Conservation (phyloP, 139 green algal genomes). For the Choricystis sp. region DNA sequence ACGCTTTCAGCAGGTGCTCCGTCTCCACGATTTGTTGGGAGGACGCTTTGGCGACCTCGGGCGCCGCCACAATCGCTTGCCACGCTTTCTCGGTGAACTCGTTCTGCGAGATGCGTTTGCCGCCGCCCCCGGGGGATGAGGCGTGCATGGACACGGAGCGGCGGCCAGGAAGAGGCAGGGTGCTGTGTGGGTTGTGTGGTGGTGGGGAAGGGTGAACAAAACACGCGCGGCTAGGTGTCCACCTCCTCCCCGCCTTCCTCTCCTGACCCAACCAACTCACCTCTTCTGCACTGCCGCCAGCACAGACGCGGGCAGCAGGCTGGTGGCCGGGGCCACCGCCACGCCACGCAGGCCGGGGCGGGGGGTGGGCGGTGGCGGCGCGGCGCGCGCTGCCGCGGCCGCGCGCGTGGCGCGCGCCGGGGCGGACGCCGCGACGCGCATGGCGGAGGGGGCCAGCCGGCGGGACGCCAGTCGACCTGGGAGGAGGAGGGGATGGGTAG, state of each 20-base stretch:
- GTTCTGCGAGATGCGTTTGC: conserved; percentile 64
- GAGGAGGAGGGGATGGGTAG: background rate
- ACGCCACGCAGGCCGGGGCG: background rate
- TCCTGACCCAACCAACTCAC: too few relatives aligned
- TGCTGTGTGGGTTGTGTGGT: background rate
- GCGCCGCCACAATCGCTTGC: conserved; percentile 70
- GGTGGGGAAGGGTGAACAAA: too few relatives aligned
- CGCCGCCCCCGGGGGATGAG: conserved; percentile 8
- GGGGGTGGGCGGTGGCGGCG: too few relatives aligned
- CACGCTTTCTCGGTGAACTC: conserved; percentile 90
- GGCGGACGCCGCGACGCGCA: background rate
- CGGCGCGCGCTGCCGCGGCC: too few relatives aligned
- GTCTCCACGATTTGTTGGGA: conserved; percentile 90
- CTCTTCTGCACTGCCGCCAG: background rate
- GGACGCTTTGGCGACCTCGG: conserved; percentile 61
- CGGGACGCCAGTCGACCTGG: background rate
- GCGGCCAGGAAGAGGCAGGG: too few relatives aligned
- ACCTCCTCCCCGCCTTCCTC: background rate
- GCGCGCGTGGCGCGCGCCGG: too few relatives aligned
- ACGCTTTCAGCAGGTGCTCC: conserved; percentile 89
- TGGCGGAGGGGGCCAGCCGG: background rate
- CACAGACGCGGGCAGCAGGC: background rate
- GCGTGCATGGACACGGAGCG: background rate
- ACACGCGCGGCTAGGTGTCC: too few relatives aligned
- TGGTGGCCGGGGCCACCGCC: background rate